Evolutionary conservation across 805 yeast species (phyloP).

Genomic region (Candida saitoana): DNA sequence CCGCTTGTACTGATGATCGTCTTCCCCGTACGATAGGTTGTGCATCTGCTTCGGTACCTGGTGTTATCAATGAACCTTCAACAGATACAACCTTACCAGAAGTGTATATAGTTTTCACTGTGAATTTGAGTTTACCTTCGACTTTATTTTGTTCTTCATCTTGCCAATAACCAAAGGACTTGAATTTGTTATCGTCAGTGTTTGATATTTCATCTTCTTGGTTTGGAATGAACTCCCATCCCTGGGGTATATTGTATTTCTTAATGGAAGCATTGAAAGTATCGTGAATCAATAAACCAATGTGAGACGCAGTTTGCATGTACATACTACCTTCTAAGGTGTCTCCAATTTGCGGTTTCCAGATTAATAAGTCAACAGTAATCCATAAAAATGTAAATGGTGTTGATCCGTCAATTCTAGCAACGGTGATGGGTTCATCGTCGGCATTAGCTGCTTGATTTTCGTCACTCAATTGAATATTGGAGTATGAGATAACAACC

Average conservation of each 20-base stretch:
- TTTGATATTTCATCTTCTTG: constrained; percentile 56
- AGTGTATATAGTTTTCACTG: constrained; percentile 65
- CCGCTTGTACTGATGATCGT: constrained; percentile 20
- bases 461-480: constrained; percentile 51
- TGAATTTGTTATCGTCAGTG: constrained; percentile 22
- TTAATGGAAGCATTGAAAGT: constrained; percentile 93
- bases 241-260: constrained; percentile 76
- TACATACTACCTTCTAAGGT: constrained; percentile 79
- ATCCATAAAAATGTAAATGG: constrained; percentile 92
- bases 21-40: constrained; percentile 49
- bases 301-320: constrained; percentile 92
- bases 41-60: constrained; percentile 52
- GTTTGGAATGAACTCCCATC: constrained; percentile 80
- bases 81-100: constrained; percentile 81
- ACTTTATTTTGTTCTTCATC: constrained; percentile 70
- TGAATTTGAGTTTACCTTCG: constrained; percentile 79
- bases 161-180: constrained; percentile 82
- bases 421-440: constrained; percentile 44
- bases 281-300: constrained; percentile 86
- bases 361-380: constrained; percentile 72
- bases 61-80: constrained; percentile 76
- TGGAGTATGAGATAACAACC: constrained; percentile 75
- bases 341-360: constrained; percentile 92
- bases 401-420: constrained; percentile 68
- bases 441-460: constrained; percentile 27